Conservation (phyloP, 1,284 basidiomycete species). For the Mycena sp. region DNA sequence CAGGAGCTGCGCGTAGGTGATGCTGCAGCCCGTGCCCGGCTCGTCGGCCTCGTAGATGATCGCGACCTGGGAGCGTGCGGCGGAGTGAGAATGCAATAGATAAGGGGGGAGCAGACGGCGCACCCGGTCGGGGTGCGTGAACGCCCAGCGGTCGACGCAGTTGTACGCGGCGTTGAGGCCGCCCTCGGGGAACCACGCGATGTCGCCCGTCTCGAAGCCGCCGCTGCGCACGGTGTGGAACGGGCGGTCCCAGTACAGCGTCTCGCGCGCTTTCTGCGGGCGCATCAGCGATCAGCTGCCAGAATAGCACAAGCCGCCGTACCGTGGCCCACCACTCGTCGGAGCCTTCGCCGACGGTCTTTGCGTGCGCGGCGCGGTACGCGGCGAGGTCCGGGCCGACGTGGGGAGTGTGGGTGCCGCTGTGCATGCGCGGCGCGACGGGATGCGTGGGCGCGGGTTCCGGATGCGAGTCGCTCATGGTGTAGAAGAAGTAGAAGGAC, state of each 20-base stretch:
- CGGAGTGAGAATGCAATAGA: no score
- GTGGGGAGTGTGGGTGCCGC: constrained; percentile 67
- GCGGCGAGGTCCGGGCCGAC: constrained; percentile 79
- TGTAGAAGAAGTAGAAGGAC: no score
- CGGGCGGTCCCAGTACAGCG: constrained; percentile 90
- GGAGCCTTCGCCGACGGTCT: constrained; percentile 78
- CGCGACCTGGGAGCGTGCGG: constrained; percentile 63
- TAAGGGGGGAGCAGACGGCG: constrained; percentile 25
- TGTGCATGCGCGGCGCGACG: constrained; percentile 71
- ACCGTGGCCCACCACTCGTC: constrained; percentile 92
- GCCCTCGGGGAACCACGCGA: constrained; percentile 96
- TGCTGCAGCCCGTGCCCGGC: constrained; percentile 80
- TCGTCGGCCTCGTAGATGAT: constrained; percentile 99
- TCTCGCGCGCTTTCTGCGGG: constrained; percentile 78
- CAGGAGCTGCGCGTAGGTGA: constrained; percentile 89
- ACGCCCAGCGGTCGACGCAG: constrained; percentile 97
- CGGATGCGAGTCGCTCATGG: no score
- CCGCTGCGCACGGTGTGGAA: constrained; percentile 92
- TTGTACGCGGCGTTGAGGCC: constrained; percentile 95
- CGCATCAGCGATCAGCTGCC: neutral
- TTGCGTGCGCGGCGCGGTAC: constrained; percentile 74
- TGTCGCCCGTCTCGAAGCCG: constrained; percentile 87
- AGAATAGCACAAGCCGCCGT: constrained; percentile 4
- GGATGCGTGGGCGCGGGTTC: constrained; percentile 53
- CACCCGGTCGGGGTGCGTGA: constrained; percentile 90